Evolutionary conservation across 2,329 filamentous ascomycete genomes (phyloP), one percentile per base, ranked within the genome.

Genomic region (Venturiaceae sp.): DNA sequence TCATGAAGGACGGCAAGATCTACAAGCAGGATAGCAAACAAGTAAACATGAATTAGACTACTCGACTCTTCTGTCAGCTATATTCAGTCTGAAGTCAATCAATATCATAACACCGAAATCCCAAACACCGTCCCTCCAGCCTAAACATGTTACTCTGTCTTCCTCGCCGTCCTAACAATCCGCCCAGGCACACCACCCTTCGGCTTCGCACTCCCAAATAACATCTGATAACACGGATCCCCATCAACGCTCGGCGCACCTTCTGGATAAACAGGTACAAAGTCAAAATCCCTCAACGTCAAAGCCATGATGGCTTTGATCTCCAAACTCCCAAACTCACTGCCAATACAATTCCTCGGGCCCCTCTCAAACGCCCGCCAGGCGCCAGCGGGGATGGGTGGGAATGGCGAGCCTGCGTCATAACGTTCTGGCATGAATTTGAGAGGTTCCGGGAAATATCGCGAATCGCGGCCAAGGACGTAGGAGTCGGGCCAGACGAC

Each of bases 311-410:
- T 71, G 60, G 79, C 69, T 61, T 76, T 76, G 23, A 79, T 64
- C 67, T 84, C 81, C 16, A 80, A 69, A 67, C 77, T 75, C 0
- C 77, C 81, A 47, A 83, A 70, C 62, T 80, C 77, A 65, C 83
- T 79, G 1, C 80, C 81, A n/a, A 83, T 75, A 63, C 82, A 85
- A 55, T 77, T 79, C 13, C 82, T 67, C 2, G 75, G 72, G 0
- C 82, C 82, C 58, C 76, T 72, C 62, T 80, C 79, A 65, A 85
- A 85, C 0, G 78, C 73, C 8, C 80, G 74, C 74, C 75, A 84
- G 0, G 80, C 79, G 19, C 34, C 26, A 21, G 26, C 41, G 16
- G 30, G 28, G 11, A 52, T 32, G 8, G 41, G 41, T 72, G 72
- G 1, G 74, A 75, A 13, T 34, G 58, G 71, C 74, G 37, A 75